phyloP scores from a whole-genome alignment of 352 stramenopile species.

The Thalassiosira livingstoniorum region DNA sequence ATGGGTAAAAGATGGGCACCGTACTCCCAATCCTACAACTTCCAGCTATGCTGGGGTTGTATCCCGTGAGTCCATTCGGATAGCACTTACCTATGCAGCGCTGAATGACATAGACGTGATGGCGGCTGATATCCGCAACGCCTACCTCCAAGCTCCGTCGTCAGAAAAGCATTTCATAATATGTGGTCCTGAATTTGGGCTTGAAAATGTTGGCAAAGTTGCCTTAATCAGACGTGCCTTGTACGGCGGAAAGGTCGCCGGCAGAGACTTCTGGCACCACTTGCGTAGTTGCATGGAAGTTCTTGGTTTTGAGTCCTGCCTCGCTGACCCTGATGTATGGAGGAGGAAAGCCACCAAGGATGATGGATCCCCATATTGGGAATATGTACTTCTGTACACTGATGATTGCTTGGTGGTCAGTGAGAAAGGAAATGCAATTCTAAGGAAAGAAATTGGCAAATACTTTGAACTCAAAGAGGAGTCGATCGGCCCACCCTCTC shows the following conservation, averaged over 20 bases:
- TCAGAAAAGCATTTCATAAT: slow-evolving; percentile 25
- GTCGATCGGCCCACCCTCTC: slow-evolving; percentile 49
- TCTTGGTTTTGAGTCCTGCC: slow-evolving; percentile 46
- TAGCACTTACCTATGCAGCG: too few relatives aligned
- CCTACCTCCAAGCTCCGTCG: slow-evolving; percentile 33
- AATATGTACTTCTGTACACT: slow-evolving; percentile 59
- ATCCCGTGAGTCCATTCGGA: slow-evolving; percentile 29
- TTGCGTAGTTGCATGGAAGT: slow-evolving; percentile 28
- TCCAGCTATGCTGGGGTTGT: slow-evolving; percentile 60
- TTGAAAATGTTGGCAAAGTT: slow-evolving; percentile 45
- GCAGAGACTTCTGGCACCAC: too few relatives aligned
- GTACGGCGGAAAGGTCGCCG: slow-evolving; percentile 57
- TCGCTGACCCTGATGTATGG: slow-evolving; percentile 68
- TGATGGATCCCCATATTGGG: slow-evolving; percentile 39
- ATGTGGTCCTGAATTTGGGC: slow-evolving; percentile 56
- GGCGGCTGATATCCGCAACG: slow-evolving; percentile 46
- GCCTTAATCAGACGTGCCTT: slow-evolving; percentile 61
- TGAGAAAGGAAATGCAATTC: too few relatives aligned
- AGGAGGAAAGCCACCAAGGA: slow-evolving; percentile 15
- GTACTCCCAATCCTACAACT: slow-evolving; percentile 2
- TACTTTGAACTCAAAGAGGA: slow-evolving; percentile 61
- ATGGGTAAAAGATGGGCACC: slow-evolving; percentile 9
- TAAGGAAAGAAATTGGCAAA: slow-evolving; percentile 58
- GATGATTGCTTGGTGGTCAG: slow-evolving; percentile 41
- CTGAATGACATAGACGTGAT: too few relatives aligned